A percentile compares a stretch with the other conserved stretches of the same genome.
phyloP scores from a whole-genome alignment of 73 alveolate species.

The Paramecium pentaurelia region DNA sequence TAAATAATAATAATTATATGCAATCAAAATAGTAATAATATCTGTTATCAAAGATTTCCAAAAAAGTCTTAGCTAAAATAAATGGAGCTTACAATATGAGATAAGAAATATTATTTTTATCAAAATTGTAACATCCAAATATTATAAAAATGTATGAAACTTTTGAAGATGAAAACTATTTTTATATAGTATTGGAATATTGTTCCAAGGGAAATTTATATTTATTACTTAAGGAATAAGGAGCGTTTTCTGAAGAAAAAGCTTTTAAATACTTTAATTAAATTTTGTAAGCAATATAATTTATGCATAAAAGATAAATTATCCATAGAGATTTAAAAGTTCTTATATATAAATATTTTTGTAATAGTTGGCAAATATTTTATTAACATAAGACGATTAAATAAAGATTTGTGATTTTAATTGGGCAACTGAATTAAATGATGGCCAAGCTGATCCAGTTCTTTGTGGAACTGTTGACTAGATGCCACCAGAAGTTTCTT shows the following conservation, averaged over 20 bases:
- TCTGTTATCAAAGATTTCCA: not conserved
- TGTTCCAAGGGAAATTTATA: not conserved
- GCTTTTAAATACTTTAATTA: conserved; percentile 11
- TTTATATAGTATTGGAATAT: not conserved
- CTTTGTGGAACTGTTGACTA: conserved; percentile 41
- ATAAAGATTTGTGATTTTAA: conserved; percentile 34
- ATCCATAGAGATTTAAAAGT: conserved; percentile 45
- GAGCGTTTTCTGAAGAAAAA: not conserved
- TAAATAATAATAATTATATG: not conserved
- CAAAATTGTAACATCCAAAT: not conserved
- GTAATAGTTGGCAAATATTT: not conserved
- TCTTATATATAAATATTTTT: not conserved
- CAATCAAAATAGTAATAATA: conserved; percentile 28
- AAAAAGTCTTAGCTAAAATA: not conserved
- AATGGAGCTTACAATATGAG: conserved; percentile 10
- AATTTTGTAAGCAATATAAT: not conserved
- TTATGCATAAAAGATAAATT: conserved; percentile 13
- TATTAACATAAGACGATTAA: not conserved
- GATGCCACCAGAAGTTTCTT: conserved; percentile 49
- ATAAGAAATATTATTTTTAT: not conserved
- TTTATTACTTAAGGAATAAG: not conserved
- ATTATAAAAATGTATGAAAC: not conserved
- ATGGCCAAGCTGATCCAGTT: not conserved
- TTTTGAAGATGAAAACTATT: conserved; percentile 25
- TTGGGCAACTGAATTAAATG: not conserved